phyloP scores from a whole-genome alignment of 1,284 basidiomycete species.

The Moesziomyces sp. region DNA sequence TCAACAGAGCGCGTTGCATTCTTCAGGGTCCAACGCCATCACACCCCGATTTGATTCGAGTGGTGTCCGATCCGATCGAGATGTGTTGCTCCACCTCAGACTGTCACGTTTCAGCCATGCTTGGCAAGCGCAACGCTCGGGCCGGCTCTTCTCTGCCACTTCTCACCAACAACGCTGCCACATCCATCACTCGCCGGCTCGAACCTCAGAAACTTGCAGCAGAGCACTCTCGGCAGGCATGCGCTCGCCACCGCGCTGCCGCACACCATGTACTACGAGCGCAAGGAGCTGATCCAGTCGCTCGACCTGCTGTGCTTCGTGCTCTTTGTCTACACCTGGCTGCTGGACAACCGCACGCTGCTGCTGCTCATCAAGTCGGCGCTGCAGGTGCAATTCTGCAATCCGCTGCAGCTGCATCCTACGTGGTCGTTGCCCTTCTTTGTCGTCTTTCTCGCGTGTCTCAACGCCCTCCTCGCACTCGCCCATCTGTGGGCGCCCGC shows the following conservation, averaged over 20 bases:
- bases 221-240: conserved; percentile 9
- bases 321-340: conserved; percentile 57
- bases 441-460: conserved; percentile 33
- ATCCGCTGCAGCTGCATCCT: conserved; percentile 38
- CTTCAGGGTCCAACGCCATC: neutral
- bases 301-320: conserved; percentile 52
- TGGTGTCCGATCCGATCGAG: neutral
- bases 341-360: conserved; percentile 48
- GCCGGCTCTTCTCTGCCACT: too few species aligned
- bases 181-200: too few species aligned
- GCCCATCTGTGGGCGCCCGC: conserved; percentile 24
- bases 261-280: conserved; percentile 44
- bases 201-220: neutral
- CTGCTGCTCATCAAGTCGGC: conserved; percentile 39
- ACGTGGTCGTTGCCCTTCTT: conserved; percentile 43
- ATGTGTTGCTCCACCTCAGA: neutral
- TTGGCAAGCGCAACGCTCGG: too few species aligned
- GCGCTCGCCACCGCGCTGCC: conserved; percentile 3
- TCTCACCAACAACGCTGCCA: too few species aligned
- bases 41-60: neutral
- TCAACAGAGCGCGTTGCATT: neutral
- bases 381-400: conserved; percentile 50
- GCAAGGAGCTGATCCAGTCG: conserved; percentile 50
- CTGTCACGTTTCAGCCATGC: too few species aligned
- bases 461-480: conserved; percentile 39